Evolutionary conservation across 1,284 basidiomycete species (phyloP), one percentile per base, ranked within the genome.

Genomic region (Trametes polyzona): DNA sequence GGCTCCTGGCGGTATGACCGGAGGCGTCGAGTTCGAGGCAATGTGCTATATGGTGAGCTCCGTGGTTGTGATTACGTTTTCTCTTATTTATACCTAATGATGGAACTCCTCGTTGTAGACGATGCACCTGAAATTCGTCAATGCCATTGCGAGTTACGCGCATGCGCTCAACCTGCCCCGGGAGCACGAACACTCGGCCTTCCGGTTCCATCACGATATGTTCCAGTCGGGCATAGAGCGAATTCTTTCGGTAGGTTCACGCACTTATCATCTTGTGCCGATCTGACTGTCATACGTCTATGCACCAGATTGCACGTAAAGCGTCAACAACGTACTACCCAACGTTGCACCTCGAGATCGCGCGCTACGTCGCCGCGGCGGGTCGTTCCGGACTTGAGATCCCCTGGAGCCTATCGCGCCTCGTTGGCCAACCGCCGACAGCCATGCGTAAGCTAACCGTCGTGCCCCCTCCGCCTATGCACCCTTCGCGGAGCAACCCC

Each of bases 1-100:
- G 33, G 96, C 97, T 3, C 96, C 97, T 0, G 94, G 95, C 7
- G 96, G 96, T 7, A 98, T 98, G 86, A 98, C 97, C 0, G 97
- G 96, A 8, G 96, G 97, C 10, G 97, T 99, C 10, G 96, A 98
- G 71, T 96, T 90, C 70, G 96, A 99, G 73, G 96, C 96, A 0
- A 97, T 98, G 89, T 83, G 83, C 14, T 98, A 98, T 72, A 86
- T 96, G 65, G 95, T 96, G 69, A 65, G 90, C 77, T 35, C 10
- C 29, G 12, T n/a, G 21, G 19, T 12, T 19, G 37, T 47, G 27
- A 7, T 17, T 6, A n/a, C n/a, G n/a, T n/a, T n/a, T n/a, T n/a
- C n/a, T n/a, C n/a, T n/a, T n/a, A n/a, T n/a, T n/a, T n/a, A n/a
- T n/a, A n/a, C 11, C 8, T 37, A 10, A 53, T 50, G 16, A 49